phyloP scores from a whole-genome alignment of 306 rosid genomes.

The Cucumis melo region DNA sequence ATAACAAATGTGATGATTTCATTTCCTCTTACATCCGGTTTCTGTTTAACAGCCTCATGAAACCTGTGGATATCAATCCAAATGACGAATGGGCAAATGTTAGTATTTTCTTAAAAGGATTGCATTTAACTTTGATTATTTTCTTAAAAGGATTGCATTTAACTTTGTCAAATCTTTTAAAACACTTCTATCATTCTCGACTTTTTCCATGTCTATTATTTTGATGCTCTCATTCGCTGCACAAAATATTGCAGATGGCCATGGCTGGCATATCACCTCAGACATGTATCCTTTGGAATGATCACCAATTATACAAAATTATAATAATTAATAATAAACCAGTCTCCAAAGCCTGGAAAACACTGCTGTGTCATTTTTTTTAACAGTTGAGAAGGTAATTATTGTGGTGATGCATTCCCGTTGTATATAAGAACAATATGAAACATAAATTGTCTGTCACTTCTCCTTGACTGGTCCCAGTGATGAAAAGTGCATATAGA shows the following conservation, averaged over 20 bases:
- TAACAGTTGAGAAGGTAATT: background rate
- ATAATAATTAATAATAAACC: background rate
- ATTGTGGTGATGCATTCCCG: background rate
- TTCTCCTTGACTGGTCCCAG: conserved; percentile 45
- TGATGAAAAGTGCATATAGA: conserved; percentile 85
- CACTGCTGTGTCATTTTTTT: background rate
- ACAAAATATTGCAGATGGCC: conserved; percentile 64
- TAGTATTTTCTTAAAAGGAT: conserved; percentile 26
- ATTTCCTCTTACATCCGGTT: conserved; percentile 13
- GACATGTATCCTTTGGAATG: conserved; percentile 68
- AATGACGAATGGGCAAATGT: conserved; percentile 89
- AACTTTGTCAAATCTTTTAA: background rate
- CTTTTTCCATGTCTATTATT: conserved; percentile 4
- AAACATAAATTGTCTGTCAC: background rate
- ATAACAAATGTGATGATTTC: background rate
- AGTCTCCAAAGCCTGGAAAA: background rate
- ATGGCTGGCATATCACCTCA: conserved; percentile 93
- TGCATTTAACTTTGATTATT: background rate
- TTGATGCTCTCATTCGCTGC: conserved; percentile 13
- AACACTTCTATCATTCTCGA: background rate
- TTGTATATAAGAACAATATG: background rate
- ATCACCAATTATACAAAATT: background rate
- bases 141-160: background rate
- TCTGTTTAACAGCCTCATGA: conserved; percentile 70
- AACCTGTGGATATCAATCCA: conserved; percentile 85